A percentile compares a stretch with the other conserved stretches of the same genome.
These are phyloP conservation scores for Tetracladium setigerum DNA, from an alignment of 495 filamentous ascomycete species.

Conservation along the genomic window DNA sequence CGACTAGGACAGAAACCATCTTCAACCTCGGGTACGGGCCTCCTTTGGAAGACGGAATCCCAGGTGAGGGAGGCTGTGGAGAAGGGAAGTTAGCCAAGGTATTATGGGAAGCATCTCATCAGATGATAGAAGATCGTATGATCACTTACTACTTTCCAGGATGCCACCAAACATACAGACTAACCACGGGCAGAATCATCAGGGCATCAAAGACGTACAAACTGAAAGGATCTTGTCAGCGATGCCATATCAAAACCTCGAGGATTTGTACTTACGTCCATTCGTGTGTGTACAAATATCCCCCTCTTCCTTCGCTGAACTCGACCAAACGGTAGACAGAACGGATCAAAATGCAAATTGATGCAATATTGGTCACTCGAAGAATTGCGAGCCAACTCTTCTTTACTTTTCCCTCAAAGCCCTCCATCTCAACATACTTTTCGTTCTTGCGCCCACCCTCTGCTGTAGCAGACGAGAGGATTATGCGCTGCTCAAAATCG, in stretches of 20 bases:
- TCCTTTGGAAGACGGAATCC: slow-evolving; percentile 29
- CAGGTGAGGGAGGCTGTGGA: slow-evolving; percentile 28
- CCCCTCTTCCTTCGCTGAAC: slow-evolving; percentile 22
- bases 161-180: slow-evolving; percentile 27
- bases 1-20: neutral
- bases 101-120: too few species aligned
- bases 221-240: neutral
- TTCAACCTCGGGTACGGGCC: neutral
- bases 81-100: too few species aligned
- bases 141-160: slow-evolving; percentile 28
- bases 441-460: slow-evolving; percentile 10
- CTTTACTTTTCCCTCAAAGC: slow-evolving; percentile 24
- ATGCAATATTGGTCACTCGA: slow-evolving; percentile 25
- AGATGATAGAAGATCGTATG: too few species aligned
- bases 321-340: slow-evolving; percentile 32
- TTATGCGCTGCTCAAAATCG: slow-evolving; percentile 23
- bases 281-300: slow-evolving; percentile 22
- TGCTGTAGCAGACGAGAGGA: neutral
- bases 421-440: slow-evolving; percentile 27
- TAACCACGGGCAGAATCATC: slow-evolving; percentile 26
- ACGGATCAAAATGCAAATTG: slow-evolving; percentile 25
- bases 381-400: slow-evolving; percentile 28
- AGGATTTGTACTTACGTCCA: slow-evolving; percentile 20
- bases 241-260: neutral
- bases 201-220: slow-evolving; percentile 30